phyloP scores from a whole-genome alignment of 2,329 filamentous ascomycete species.

The Bisporella sp. region DNA sequence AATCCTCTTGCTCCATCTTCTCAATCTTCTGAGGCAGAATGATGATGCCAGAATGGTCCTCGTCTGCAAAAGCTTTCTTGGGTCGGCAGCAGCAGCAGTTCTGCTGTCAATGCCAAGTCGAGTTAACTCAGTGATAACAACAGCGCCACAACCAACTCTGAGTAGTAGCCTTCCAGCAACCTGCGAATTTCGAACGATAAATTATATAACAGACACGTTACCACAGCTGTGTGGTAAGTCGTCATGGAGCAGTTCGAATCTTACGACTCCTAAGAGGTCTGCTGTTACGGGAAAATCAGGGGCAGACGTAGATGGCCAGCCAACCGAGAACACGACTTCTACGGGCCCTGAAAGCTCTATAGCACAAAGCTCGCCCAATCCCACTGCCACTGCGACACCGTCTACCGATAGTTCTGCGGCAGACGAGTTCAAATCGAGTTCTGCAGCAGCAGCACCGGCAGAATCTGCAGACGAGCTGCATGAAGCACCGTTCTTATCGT shows the following conservation, averaged over 20 bases:
- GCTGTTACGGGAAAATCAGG: not conserved
- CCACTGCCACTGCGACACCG: conserved; percentile 3
- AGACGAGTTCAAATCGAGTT: conserved; percentile 11
- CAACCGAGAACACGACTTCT: not conserved
- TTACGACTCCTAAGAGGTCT: conserved; percentile 4
- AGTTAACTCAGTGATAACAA: conserved; percentile 15
- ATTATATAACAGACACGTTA: conserved; percentile 28
- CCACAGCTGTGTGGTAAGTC: conserved; percentile 26
- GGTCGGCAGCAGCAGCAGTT: conserved; percentile 15
- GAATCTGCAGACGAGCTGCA: conserved; percentile 19
- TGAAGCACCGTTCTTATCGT: conserved; percentile 83
- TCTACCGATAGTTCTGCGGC: conserved; percentile 4
- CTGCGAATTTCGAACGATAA: conserved; percentile 29
- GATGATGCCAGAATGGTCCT: conserved; percentile 16
- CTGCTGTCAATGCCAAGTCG: conserved; percentile 10
- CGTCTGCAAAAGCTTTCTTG: conserved; percentile 11
- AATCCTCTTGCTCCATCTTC: not conserved
- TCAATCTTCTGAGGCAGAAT: conserved; percentile 5
- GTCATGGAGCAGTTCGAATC: conserved; percentile 21
- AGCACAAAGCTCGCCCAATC: conserved; percentile 1
- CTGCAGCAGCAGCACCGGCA: too few species aligned
- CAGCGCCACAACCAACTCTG: conserved; percentile 5
- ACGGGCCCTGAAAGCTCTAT: conserved; percentile 1
- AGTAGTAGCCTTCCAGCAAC: conserved; percentile 15
- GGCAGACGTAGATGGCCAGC: not conserved